These are phyloP conservation scores for Didymella lethalis DNA, from an alignment of 2,329 filamentous ascomycete species.

Conservation along the genomic window DNA sequence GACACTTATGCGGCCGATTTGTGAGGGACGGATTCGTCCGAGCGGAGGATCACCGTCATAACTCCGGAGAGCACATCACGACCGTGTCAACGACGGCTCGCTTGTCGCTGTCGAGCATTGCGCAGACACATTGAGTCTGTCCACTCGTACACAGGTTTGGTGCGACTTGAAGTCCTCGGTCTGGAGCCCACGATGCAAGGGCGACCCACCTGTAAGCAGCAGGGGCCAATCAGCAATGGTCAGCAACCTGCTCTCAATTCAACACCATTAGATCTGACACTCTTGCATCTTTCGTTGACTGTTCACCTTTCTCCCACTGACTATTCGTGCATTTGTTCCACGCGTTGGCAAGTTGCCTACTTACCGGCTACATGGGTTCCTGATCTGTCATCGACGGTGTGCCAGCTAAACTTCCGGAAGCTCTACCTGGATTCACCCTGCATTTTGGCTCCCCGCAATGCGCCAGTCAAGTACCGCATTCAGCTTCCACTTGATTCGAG, in stretches of 20 bases:
- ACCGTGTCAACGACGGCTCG: neutral
- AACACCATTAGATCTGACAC: neutral
- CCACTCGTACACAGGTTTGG: neutral
- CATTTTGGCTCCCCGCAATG: slow-evolving; percentile 10
- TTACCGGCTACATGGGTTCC: slow-evolving; percentile 9
- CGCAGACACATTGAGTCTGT: neutral
- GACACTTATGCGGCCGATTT: slow-evolving; percentile 11
- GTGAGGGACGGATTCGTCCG: slow-evolving; percentile 9
- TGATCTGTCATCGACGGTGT: slow-evolving; percentile 7
- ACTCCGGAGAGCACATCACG: slow-evolving; percentile 1
- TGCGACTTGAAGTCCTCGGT: neutral
- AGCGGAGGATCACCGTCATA: slow-evolving; percentile 6
- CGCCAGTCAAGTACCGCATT: slow-evolving; percentile 9
- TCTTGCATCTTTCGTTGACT: neutral
- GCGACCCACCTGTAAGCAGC: neutral
- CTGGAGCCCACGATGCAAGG: neutral
- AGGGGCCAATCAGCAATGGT: slow-evolving; percentile 8
- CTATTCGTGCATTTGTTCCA: neutral
- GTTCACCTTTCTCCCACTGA: neutral
- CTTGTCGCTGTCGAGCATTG: neutral
- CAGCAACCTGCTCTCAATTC: neutral
- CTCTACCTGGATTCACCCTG: slow-evolving; percentile 1
- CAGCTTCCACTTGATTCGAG: slow-evolving; percentile 3
- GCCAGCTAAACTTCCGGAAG: slow-evolving; percentile 5
- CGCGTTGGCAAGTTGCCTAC: slow-evolving; percentile 6